Evolutionary conservation across 768 basidiomycete species (phyloP).

Genomic region (Hebeloma cylindrosporum): DNA sequence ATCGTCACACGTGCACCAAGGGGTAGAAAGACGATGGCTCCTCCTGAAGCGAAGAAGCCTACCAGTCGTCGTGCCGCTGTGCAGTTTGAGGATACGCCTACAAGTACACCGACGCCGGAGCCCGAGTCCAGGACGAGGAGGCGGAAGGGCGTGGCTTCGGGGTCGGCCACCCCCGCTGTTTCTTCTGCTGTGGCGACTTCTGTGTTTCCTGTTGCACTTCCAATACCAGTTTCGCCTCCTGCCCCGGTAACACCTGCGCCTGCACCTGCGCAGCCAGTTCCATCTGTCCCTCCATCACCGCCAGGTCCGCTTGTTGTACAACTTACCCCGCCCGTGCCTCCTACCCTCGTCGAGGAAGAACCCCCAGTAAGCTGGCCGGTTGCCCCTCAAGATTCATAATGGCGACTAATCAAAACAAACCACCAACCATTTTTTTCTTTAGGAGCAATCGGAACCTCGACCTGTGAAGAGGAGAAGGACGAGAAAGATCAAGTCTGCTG

Average conservation of each 20-base stretch:
- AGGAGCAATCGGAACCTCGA: slow-evolving; percentile 35
- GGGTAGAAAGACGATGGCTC: slow-evolving; percentile 38
- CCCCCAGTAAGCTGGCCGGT: slow-evolving; percentile 13
- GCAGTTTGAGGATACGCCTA: slow-evolving; percentile 51
- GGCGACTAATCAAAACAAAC: not conserved
- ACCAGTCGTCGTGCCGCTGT: slow-evolving; percentile 38
- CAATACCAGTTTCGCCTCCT: slow-evolving; percentile 7
- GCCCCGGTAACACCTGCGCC: slow-evolving; percentile 12
- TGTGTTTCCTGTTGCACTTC: slow-evolving; percentile 18
- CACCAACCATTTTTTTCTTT: not conserved
- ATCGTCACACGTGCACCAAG: slow-evolving; percentile 39
- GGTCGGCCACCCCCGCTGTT: slow-evolving; percentile 3
- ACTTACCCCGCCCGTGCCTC: not conserved
- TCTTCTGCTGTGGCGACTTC: slow-evolving; percentile 16
- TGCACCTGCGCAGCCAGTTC: not conserved
- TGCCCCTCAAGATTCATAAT: not conserved
- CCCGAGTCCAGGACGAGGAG: slow-evolving; percentile 51
- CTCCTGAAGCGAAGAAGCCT: slow-evolving; percentile 33
- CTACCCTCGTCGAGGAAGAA: slow-evolving; percentile 10
- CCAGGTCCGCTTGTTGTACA: slow-evolving; percentile 1
- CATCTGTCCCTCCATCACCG: slow-evolving; percentile 1
- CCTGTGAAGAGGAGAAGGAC: slow-evolving; percentile 42
- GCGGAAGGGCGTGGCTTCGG: slow-evolving; percentile 13
- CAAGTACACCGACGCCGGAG: slow-evolving; percentile 68
- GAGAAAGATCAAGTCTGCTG: slow-evolving; percentile 44